phyloP scores from a whole-genome alignment of 23 red algal genomes.

The Agarophyton chilense region DNA sequence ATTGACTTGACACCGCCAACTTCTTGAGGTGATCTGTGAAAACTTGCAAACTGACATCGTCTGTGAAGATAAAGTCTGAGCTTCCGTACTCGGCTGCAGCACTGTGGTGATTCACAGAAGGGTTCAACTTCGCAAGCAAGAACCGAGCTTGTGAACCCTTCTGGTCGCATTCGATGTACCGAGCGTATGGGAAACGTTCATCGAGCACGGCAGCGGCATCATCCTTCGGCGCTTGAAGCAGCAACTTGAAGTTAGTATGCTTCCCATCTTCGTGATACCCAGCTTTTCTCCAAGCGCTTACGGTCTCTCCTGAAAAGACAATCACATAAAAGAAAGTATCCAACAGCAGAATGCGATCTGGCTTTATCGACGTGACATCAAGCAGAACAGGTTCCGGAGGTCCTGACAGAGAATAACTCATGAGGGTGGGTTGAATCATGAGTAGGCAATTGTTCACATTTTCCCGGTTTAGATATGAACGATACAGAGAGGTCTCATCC shows the following conservation, averaged over 20 bases:
- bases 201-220: constrained; percentile 90
- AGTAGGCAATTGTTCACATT: constrained; percentile 87
- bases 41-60: constrained; percentile 92
- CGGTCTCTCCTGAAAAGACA: constrained; percentile 88
- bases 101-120: constrained; percentile 86
- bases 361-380: constrained; percentile 86
- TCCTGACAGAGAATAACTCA: constrained; percentile 81
- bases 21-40: constrained; percentile 95
- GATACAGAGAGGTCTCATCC: constrained; percentile 93
- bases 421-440: constrained; percentile 98
- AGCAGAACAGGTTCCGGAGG: constrained; percentile 92
- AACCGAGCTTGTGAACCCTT: constrained; percentile 94
- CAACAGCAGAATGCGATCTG: constrained; percentile 85
- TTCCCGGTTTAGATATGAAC: constrained; percentile 95
- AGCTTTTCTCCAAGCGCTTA: constrained; percentile 93
- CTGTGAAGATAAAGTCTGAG: constrained; percentile 87
- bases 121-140: constrained; percentile 98
- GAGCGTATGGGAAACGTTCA: constrained; percentile 93
- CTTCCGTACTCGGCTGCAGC: constrained; percentile 69
- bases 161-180: constrained; percentile 96
- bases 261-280: constrained; percentile 92
- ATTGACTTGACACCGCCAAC: constrained; percentile 63
- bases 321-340: constrained; percentile 99
- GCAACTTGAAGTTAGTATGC: constrained; percentile 74
- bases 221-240: constrained; percentile 89